phyloP scores from a whole-genome alignment of 2,329 filamentous ascomycete species.

The Sclerotinia minor region DNA sequence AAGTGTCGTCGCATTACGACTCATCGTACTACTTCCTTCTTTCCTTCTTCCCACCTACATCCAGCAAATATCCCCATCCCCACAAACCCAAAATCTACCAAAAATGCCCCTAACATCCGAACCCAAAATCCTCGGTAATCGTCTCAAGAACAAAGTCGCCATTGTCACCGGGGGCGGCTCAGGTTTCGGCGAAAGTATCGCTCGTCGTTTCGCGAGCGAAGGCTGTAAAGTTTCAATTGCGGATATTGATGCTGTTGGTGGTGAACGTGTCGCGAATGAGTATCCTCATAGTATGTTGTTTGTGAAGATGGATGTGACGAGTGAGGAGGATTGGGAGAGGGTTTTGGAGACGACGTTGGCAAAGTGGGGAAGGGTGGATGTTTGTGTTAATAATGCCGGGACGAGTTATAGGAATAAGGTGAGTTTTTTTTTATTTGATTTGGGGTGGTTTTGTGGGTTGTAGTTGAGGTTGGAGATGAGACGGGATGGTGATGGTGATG shows the following conservation, averaged over 20 bases:
- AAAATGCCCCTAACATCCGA: conserved; percentile 27
- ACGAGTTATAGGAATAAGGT: conserved; percentile 58
- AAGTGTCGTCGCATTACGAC: background rate
- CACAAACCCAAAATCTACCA: background rate
- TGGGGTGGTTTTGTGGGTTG: too few species aligned
- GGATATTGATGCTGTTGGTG: conserved; percentile 57
- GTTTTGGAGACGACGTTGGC: conserved; percentile 49
- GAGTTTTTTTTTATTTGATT: too few species aligned
- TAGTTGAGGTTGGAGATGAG: background rate
- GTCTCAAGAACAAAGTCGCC: conserved; percentile 55
- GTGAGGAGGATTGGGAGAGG: conserved; percentile 53
- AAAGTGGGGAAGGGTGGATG: conserved; percentile 54
- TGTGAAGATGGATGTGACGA: conserved; percentile 52
- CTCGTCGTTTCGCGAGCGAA: conserved; percentile 58
- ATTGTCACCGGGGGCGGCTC: conserved; percentile 61
- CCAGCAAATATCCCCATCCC: too few species aligned
- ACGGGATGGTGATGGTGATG: too few species aligned
- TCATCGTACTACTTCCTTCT: background rate
- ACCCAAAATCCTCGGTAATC: conserved; percentile 34
- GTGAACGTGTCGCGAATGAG: conserved; percentile 49
- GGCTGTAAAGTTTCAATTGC: conserved; percentile 62
- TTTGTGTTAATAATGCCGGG: conserved; percentile 63
- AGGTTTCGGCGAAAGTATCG: conserved; percentile 65
- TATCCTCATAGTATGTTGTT: conserved; percentile 43
- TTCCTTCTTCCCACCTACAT: background rate